Base-by-base conservation (phyloP, 2,329 filamentous ascomycete species). In the Fusarium anthophilum region DNA sequence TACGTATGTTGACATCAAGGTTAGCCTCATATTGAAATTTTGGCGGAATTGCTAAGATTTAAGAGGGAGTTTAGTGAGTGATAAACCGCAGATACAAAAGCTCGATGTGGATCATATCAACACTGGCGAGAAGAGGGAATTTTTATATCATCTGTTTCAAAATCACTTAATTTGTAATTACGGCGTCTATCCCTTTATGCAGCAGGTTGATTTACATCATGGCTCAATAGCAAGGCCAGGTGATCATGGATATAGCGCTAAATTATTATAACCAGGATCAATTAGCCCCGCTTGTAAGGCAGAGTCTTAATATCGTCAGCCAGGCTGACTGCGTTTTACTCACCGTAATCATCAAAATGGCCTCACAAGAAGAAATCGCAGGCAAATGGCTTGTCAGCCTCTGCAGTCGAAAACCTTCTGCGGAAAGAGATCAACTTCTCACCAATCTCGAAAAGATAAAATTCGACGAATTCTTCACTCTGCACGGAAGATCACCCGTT, bases 351-450 rank as follows among this genome's bases (percentile, higher is more conserved):
- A 24, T 2, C 17, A 8, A 24, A 32, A 58, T 53, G 45, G 8
- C 39, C 12, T 20, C 30, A 20, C 14, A 32, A 4, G 32, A 51
- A 18, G 43, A 62, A 12, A 26, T 43, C 7, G 69, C 69, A 1
- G 69, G 69, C 8, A 54, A 65, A 43, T 72, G 69, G 69, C 53
- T 72, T 0, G 22, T 72, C 11, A 44, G 18, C 30, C 39, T 72
- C 8, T 73, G 58, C 28, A 67, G 57, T 6, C n/a, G 15, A 1
- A 8, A 44, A 0, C n/a, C 26, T 4, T 47, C 47, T 5, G 6
- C 13, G 14, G 6, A 58, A 14, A 55, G 24, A n/a, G 63, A 60
- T 4, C 35, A 58, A 8, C 8, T 54, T 0, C 38, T 73, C 10
- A 69, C 69, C 15, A 14, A 22, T 0, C 69, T 72, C 4, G 69